Base-by-base conservation (phyloP, 2,329 filamentous ascomycete genomes). In the Septoria linicola region DNA sequence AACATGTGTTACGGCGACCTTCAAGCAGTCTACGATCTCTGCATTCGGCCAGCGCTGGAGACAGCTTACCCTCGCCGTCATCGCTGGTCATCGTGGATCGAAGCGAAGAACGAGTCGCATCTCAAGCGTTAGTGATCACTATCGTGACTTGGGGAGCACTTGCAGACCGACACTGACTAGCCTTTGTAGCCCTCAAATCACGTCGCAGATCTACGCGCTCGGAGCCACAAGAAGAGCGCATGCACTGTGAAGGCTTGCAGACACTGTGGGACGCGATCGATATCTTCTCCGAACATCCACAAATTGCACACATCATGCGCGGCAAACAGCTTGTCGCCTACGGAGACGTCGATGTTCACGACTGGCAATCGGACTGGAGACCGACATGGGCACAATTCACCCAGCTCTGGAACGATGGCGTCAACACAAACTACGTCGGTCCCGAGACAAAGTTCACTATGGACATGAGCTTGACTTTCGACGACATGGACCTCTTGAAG, bases 21-120 rank as follows among this genome's bases (percentile, higher is more conserved):
- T 8, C 55, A 60, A 36, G 30, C 32, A 16, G 34, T 60, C 27
- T 58, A 53, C 49, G 58, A 60, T 35, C 32, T 41, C 36, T 53
- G 45, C 27, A 47, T 60, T 30, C 35, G 48, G 3, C 55, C 58
- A 2, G 55, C 58, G 20, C 51, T 60, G n/a, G 34, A 54, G 21
- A 35, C 51, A 17, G 53, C 55, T 13, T 55, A 57, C 17, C 53
- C 58, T 7, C 44, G 48, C 7, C 55, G 55, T 10, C 44, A 47
- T 13, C 48, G 48, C 10, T 58, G 54, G 53, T 20, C 41, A 4
- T 46, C 51, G 6, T 60, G 58, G 58, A 44, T 57, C 20, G 55
- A 60, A 20, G 58, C 58, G 17, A 58, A 59, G 46, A 60, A 58
- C 30, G 55, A 60, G 20, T 52, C 53, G 4, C 57, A 60, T 19